Percentiles rank a stretch among this genome's conserved stretches.
Evolutionary conservation across 768 basidiomycete species (phyloP).

Genomic region (Crassisporium funariophilum): DNA sequence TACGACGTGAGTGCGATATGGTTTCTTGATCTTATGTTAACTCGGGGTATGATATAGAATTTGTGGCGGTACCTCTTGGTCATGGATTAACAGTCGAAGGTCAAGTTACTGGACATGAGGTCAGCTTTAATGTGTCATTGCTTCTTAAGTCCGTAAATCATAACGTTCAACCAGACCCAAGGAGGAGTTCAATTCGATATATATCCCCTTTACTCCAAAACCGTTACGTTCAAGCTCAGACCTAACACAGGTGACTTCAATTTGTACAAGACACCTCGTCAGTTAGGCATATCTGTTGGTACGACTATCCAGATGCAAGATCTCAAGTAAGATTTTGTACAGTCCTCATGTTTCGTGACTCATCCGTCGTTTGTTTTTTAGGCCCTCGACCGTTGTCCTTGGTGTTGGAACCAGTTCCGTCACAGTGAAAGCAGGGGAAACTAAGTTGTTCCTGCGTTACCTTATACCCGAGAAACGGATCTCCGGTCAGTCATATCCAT

Average conservation of each 20-base stretch:
- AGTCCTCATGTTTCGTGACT: not conserved
- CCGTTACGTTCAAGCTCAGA: not conserved
- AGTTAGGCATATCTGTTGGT: slow-evolving; percentile 4
- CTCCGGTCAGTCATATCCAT: too few species aligned
- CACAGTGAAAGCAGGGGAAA: too few species aligned
- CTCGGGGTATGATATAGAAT: too few species aligned
- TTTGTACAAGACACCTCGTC: slow-evolving; percentile 13
- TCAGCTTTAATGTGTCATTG: slow-evolving; percentile 2
- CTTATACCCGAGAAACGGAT: too few species aligned
- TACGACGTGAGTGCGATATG: slow-evolving; percentile 18
- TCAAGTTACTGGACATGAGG: slow-evolving; percentile 23
- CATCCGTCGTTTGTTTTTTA: too few species aligned
- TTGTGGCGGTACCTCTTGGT: slow-evolving; percentile 27
- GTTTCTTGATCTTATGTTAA: too few species aligned
- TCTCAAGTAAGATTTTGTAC: not conserved
- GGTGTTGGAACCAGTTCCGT: too few species aligned
- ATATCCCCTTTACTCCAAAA: not conserved
- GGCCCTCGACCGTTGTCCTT: too few species aligned
- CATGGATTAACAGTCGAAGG: slow-evolving; percentile 23
- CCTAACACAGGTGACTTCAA: not conserved
- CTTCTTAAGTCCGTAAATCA: not conserved
- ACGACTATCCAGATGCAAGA: not conserved
- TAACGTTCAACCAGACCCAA: not conserved
- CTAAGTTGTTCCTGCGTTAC: too few species aligned
- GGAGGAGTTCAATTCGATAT: slow-evolving; percentile 12